Conservation (phyloP, 768 basidiomycete genomes). For the Exsudoporus frostii region DNA sequence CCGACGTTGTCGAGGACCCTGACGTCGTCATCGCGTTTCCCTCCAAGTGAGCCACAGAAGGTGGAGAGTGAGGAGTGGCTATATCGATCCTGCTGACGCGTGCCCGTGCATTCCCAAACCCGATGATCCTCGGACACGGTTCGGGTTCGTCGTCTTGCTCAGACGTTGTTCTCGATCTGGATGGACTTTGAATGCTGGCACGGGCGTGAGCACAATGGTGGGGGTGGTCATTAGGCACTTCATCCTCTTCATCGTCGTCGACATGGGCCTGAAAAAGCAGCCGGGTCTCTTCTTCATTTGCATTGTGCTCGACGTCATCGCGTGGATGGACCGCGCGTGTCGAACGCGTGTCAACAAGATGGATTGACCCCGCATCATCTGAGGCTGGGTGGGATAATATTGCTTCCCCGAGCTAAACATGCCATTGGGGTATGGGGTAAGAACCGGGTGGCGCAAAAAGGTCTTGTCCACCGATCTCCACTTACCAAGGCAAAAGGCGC, state of each 20-base stretch:
- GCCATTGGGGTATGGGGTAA: conserved; percentile 20
- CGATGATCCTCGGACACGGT: conserved; percentile 30
- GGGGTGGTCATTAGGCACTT: background rate
- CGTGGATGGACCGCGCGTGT: conserved; percentile 7
- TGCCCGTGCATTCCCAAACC: conserved; percentile 41
- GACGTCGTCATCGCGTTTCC: conserved; percentile 19
- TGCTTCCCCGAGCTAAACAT: conserved; percentile 71
- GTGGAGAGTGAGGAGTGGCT: conserved; percentile 10
- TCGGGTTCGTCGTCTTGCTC: conserved; percentile 12
- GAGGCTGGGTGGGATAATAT: conserved; percentile 64
- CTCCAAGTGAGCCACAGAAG: conserved; percentile 12
- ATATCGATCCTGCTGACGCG: conserved; percentile 49
- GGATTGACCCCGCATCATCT: conserved; percentile 36
- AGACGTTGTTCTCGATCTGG: background rate
- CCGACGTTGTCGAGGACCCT: conserved; percentile 11
- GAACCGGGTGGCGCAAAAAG: background rate
- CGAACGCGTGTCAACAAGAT: conserved; percentile 37
- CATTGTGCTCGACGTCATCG: conserved; percentile 16
- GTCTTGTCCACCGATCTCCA: conserved; percentile 5
- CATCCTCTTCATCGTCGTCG: conserved; percentile 24
- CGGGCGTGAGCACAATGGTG: background rate
- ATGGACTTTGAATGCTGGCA: background rate
- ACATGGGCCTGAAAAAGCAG: conserved; percentile 19
- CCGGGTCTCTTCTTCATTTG: conserved; percentile 27
- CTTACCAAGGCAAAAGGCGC: conserved; percentile 85